Conservation (phyloP, 176 grass and related monocot species). For the Juncus effusus region DNA sequence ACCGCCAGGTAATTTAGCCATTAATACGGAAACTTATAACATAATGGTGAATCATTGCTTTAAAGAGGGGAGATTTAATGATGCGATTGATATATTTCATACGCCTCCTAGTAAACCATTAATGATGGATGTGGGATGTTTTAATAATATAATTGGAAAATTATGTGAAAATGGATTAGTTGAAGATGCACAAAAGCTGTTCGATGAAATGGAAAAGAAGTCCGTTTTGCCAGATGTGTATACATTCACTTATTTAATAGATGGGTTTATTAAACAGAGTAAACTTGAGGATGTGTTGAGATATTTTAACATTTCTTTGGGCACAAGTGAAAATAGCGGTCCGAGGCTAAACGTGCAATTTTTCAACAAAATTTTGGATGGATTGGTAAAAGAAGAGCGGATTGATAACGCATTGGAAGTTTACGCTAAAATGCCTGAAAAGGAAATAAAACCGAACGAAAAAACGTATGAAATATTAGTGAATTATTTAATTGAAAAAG, state of each 20-base stretch:
- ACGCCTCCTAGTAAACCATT: slow-evolving; percentile 37
- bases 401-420: slow-evolving; percentile 51
- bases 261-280: slow-evolving; percentile 48
- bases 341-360: slow-evolving; percentile 48
- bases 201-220: slow-evolving; percentile 47
- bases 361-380: slow-evolving; percentile 55
- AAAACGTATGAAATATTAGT: slow-evolving; percentile 43
- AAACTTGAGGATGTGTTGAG: slow-evolving; percentile 34
- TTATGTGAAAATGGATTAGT: slow-evolving; percentile 47
- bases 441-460: slow-evolving; percentile 39
- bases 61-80: slow-evolving; percentile 48
- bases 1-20: slow-evolving; percentile 42
- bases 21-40: slow-evolving; percentile 53
- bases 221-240: slow-evolving; percentile 45
- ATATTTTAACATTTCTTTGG: slow-evolving; percentile 37
- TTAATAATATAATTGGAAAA: slow-evolving; percentile 63
- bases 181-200: slow-evolving; percentile 49
- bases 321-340: slow-evolving; percentile 33
- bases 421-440: slow-evolving; percentile 50
- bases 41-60: slow-evolving; percentile 64
- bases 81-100: slow-evolving; percentile 49
- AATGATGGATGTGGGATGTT: slow-evolving; percentile 55
- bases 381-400: slow-evolving; percentile 41
- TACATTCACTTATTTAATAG: slow-evolving; percentile 43
- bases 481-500: slow-evolving; percentile 43